Evolutionary conservation across 768 basidiomycete genomes (phyloP).

Genomic region (Scleroderma bovista): DNA sequence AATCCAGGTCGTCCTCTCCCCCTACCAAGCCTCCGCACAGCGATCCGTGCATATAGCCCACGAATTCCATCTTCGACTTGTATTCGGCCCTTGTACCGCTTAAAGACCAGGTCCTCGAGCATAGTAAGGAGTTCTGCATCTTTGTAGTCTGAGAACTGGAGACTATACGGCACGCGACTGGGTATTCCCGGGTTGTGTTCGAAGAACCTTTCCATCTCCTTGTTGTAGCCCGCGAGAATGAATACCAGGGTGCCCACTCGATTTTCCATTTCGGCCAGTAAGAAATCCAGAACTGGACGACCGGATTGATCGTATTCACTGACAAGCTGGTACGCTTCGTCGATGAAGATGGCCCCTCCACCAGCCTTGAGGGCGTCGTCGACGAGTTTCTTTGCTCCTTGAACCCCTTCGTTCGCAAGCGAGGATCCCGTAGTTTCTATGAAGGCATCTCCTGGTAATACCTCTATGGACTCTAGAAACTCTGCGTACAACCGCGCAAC

Average conservation of each 20-base stretch:
- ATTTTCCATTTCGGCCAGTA: constrained; percentile 74
- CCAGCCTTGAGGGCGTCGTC: constrained; percentile 43
- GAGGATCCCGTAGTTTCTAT: constrained; percentile 60
- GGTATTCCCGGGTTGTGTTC: constrained; percentile 67
- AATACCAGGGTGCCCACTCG: constrained; percentile 58
- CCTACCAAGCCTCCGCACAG: constrained; percentile 55
- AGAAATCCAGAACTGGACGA: constrained; percentile 57
- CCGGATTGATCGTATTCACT: constrained; percentile 44
- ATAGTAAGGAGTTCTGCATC: constrained; percentile 53
- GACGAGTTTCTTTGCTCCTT: constrained; percentile 44
- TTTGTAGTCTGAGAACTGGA: constrained; percentile 58
- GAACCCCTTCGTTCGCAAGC: constrained; percentile 52
- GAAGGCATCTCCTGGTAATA: constrained; percentile 49
- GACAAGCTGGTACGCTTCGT: constrained; percentile 67
- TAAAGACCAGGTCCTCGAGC: constrained; percentile 43
- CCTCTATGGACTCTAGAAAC: constrained; percentile 50
- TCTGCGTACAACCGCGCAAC: constrained; percentile 60
- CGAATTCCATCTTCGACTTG: constrained; percentile 46
- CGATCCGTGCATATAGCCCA: constrained; percentile 53
- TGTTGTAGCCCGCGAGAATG: constrained; percentile 65
- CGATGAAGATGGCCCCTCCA: constrained; percentile 63
- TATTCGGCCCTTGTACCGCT: constrained; percentile 46
- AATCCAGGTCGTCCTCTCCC: constrained; percentile 56
- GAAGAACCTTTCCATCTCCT: constrained; percentile 73
- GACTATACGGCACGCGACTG: constrained; percentile 60